Conservation (phyloP, 1,284 basidiomycete species). For the Cronartium ribicola region DNA sequence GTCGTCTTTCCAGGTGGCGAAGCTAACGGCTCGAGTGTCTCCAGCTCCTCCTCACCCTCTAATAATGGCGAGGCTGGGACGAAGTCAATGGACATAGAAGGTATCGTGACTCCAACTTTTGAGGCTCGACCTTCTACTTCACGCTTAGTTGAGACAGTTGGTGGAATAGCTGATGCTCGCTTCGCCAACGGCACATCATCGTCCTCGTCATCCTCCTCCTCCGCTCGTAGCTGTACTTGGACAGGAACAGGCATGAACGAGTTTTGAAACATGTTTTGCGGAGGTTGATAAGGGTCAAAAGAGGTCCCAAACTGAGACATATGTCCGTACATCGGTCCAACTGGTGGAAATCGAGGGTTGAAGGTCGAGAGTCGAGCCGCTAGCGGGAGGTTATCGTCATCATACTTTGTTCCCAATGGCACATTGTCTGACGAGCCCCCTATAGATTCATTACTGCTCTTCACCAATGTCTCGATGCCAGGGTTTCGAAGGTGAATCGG, state of each 20-base stretch:
- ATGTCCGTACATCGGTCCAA: neutral
- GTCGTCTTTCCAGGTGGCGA: neutral
- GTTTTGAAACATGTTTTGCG: neutral
- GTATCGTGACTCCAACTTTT: neutral
- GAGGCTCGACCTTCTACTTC: neutral
- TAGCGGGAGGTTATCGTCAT: conserved; percentile 7
- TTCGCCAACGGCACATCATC: conserved; percentile 36
- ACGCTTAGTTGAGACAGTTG: neutral
- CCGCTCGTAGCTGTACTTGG: neutral
- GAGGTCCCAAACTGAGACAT: neutral
- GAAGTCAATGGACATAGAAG: neutral
- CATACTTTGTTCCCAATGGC: conserved; percentile 16
- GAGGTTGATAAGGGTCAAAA: no score
- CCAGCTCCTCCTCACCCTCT: neutral
- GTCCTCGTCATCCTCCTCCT: conserved; percentile 30
- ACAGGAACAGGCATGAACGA: neutral
- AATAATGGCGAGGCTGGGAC: neutral
- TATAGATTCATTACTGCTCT: conserved; percentile 8
- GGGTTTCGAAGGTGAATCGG: neutral
- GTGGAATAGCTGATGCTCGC: conserved; percentile 11
- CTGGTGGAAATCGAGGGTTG: conserved; percentile 15
- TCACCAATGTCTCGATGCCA: neutral
- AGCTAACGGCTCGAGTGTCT: neutral
- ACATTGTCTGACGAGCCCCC: conserved; percentile 27
- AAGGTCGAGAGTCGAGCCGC: conserved; percentile 1